Conservation (phyloP, 129 eudicot genomes). For the Deinandra increscens region DNA sequence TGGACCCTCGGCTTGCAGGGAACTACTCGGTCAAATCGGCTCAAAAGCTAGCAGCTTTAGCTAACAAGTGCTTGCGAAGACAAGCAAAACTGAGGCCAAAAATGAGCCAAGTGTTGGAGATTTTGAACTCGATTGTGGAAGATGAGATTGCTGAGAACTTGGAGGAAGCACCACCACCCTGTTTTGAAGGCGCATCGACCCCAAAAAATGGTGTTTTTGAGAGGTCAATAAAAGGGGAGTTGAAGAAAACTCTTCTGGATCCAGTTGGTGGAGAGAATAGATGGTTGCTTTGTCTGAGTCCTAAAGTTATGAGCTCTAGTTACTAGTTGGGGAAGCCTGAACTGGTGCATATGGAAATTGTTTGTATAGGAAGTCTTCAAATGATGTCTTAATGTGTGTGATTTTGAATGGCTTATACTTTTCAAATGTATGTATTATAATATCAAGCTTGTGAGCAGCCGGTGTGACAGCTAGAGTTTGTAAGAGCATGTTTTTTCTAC, state of each 20-base stretch:
- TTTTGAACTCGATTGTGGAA: conserved; percentile 50
- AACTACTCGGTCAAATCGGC: conserved; percentile 65
- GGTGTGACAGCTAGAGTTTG: too few species aligned
- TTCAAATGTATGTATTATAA: conserved; percentile 7
- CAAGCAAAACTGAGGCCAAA: conserved; percentile 67
- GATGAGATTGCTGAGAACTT: conserved; percentile 29
- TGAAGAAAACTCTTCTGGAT: conserved; percentile 49
- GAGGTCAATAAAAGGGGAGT: conserved; percentile 28
- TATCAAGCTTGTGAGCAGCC: conserved; percentile 4
- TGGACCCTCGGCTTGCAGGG: conserved; percentile 70
- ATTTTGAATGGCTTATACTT: not conserved
- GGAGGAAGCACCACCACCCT: conserved; percentile 25
- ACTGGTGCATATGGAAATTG: conserved; percentile 8
- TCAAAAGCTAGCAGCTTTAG: conserved; percentile 73
- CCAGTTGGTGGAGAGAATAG: conserved; percentile 46
- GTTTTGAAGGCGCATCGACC: conserved; percentile 18
- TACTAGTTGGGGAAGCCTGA: conserved; percentile 11
- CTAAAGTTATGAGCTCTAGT: conserved; percentile 46
- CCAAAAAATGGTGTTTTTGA: conserved; percentile 33
- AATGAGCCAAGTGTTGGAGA: conserved; percentile 65
- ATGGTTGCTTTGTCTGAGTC: conserved; percentile 50
- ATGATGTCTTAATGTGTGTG: conserved; percentile 18
- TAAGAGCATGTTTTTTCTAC: too few species aligned
- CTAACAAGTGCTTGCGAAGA: conserved; percentile 67
- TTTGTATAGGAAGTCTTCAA: conserved; percentile 5